Conservation (phyloP, 2,329 filamentous ascomycete genomes). For the Trichothecium sympodiale region DNA sequence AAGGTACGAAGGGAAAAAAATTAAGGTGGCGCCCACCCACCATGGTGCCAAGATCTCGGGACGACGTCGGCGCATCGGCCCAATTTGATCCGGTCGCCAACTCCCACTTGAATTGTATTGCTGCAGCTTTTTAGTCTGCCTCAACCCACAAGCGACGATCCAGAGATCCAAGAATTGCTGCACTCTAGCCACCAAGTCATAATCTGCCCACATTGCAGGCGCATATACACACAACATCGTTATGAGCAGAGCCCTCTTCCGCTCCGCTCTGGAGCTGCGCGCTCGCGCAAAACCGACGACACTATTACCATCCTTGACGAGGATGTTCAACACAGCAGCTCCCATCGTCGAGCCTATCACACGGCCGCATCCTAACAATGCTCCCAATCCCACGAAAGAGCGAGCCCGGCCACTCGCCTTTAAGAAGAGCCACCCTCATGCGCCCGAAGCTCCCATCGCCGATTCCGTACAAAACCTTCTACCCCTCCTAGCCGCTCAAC, state of each 20-base stretch:
- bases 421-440: conserved; percentile 26
- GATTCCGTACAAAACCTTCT: conserved; percentile 50
- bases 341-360: conserved; percentile 33
- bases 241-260: conserved; percentile 51
- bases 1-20: not conserved
- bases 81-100: too few relatives aligned
- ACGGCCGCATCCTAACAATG: conserved; percentile 21
- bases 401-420: conserved; percentile 23
- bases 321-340: conserved; percentile 36
- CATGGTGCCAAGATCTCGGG: not conserved
- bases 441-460: conserved; percentile 31
- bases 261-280: conserved; percentile 52
- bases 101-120: too few relatives aligned
- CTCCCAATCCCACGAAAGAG: conserved; percentile 21
- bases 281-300: conserved; percentile 23
- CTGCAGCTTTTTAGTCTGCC: too few relatives aligned
- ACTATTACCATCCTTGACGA: conserved; percentile 20
- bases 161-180: too few relatives aligned
- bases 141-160: not conserved
- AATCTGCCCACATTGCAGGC: conserved; percentile 8
- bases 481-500: conserved; percentile 61
- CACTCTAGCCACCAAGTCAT: conserved; percentile 4
- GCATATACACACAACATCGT: conserved; percentile 9
- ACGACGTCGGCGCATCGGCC: too few relatives aligned
- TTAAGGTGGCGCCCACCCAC: not conserved